Evolutionary conservation across 148 eudicot genomes (phyloP), one percentile per base, ranked within the genome.

Genomic region (Silene uniflora): DNA sequence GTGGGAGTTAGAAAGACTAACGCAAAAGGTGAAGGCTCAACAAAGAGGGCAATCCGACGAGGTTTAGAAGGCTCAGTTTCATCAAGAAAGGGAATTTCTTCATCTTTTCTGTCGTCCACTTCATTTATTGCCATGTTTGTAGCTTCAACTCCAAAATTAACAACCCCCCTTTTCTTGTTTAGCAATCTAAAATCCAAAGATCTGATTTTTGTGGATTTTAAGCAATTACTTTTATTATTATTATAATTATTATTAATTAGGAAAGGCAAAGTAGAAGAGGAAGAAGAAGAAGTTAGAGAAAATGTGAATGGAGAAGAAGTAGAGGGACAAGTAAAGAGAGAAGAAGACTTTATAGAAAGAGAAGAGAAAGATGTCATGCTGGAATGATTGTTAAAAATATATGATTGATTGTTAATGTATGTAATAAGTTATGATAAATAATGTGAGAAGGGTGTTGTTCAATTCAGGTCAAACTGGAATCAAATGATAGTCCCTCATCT

Each of bases 11-110:
- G 65, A 80, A 24, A 9, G 24, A 90, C 97, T 90, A 83, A 95
- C 98, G 98, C 85, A 78, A 95, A 95, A 3, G 98, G 98, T 72
- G 98, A 94, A 66, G 98, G 98, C 93, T 94, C 98, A 29, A 94
- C 96, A 83, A 94, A 94, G 76, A 94, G 96, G 79, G 93, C 98
- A 77, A 94, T 94, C 12, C 98, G 86, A 35, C 96, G 88, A 75
- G 98, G 98, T 75, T 75, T 84, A 9, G 90, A 85, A 81, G 76
- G 62, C 54, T 90, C 98, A 11, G 84, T 75, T 62, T 91, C 93
- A 58, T 87, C 79, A 69, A 87, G 71, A 70, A 92, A 74, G 6
- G 91, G 93, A 19, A 35, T 63, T 58, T 87, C 89, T 39, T 84
- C 87, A 21, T 85, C 91, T 18, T 80, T 91, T 24, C 75, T 73